Percentiles rank a stretch among this genome's conserved stretches.
Evolutionary conservation across 345 rosid genomes (phyloP).

Genomic region (Eucalyptus urophylla): DNA sequence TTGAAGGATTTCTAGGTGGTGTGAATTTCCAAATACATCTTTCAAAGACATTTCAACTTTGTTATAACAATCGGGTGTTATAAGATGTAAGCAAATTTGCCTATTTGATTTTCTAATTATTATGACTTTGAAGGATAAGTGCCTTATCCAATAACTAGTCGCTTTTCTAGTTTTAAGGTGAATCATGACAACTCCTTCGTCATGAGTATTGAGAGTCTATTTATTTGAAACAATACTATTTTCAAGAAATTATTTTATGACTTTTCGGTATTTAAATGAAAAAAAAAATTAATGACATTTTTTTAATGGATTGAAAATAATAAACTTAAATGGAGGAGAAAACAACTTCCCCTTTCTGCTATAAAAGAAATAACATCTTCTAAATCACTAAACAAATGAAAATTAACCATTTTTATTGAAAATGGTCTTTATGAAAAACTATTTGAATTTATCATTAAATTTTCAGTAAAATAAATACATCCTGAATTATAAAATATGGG

Average conservation of each 20-base stretch:
- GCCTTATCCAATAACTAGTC: not conserved
- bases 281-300: not conserved
- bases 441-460: not conserved
- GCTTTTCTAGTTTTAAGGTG: not conserved
- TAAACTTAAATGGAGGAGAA: not conserved
- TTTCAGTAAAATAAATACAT: not conserved
- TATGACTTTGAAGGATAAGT: not conserved
- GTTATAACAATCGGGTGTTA: not conserved
- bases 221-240: not conserved
- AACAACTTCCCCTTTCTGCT: not conserved
- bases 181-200: not conserved
- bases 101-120: not conserved
- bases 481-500: not conserved
- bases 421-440: not conserved
- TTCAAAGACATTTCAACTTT: not conserved
- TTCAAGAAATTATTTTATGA: not conserved
- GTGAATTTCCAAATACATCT: not conserved
- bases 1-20: not conserved
- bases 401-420: not conserved
- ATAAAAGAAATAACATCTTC: not conserved
- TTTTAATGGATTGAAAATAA: not conserved
- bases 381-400: not conserved
- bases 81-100: not conserved
- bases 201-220: not conserved
- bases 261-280: fast-evolving